Evolutionary conservation across 352 stramenopile genomes (phyloP).

Genomic region (Phytophthora europaea): DNA sequence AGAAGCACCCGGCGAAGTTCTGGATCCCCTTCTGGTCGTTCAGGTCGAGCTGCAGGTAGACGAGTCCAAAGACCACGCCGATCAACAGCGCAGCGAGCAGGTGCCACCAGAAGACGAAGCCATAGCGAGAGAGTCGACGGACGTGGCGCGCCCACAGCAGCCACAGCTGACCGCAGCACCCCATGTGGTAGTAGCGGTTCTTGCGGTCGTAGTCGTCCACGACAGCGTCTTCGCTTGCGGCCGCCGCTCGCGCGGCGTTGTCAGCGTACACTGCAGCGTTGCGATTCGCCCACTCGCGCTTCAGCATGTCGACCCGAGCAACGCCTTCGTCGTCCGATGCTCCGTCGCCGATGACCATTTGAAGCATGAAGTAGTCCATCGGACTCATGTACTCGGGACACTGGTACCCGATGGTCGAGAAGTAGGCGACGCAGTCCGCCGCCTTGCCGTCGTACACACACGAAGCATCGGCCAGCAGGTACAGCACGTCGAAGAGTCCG

Average conservation of each 20-base stretch:
- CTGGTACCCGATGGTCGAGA: constrained; percentile 53
- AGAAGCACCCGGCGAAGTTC: constrained; percentile 62
- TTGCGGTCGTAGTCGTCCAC: constrained; percentile 34
- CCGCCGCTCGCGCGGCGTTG: constrained; percentile 21
- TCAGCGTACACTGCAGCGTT: constrained; percentile 32
- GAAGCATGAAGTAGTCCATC: constrained; percentile 74
- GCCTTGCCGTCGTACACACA: constrained; percentile 72
- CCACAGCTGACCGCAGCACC: constrained; percentile 42
- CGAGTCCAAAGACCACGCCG: constrained; percentile 50
- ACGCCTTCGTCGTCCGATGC: constrained; percentile 38
- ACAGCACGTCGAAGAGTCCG: constrained; percentile 64
- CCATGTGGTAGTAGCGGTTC: constrained; percentile 43
- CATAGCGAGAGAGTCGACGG: constrained; percentile 56
- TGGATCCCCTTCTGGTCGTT: constrained; percentile 61
- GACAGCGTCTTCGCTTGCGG: constrained; percentile 17
- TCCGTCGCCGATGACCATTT: constrained; percentile 50
- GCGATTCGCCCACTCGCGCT: constrained; percentile 40
- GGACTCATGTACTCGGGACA: constrained; percentile 71
- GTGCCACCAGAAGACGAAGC: constrained; percentile 50
- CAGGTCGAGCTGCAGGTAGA: constrained; percentile 57
- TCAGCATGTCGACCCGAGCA: constrained; percentile 42
- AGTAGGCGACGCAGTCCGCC: constrained; percentile 58
- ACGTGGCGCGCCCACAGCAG: constrained; percentile 46
- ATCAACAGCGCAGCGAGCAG: constrained; percentile 60
- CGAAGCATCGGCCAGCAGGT: constrained; percentile 56